phyloP scores from a whole-genome alignment of 495 filamentous ascomycete genomes.

The Choiromyces venosus region DNA sequence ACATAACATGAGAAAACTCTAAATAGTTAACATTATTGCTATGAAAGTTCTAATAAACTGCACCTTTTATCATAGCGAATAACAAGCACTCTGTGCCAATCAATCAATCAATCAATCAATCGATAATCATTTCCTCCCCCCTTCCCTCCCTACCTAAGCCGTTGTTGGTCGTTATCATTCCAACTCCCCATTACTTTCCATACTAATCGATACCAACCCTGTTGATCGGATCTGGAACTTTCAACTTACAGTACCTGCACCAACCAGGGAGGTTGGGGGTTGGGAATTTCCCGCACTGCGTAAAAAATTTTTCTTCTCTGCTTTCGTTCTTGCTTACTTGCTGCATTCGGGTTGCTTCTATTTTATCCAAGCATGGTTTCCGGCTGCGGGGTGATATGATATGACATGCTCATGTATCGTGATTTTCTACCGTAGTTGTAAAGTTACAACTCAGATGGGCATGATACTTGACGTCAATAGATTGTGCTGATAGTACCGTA shows the following conservation, averaged over 20 bases:
- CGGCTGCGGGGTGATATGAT: background rate
- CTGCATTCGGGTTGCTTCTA: background rate
- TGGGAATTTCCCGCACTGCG: background rate
- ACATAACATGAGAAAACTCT: no score
- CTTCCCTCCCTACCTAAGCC: no score
- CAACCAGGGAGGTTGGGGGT: background rate
- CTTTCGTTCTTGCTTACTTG: background rate
- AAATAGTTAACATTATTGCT: no score
- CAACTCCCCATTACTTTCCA: background rate
- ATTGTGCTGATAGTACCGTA: background rate
- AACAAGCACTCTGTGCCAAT: no score
- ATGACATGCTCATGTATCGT: background rate
- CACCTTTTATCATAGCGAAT: no score
- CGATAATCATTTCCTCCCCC: background rate
- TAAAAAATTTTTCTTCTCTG: background rate
- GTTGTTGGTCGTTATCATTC: background rate
- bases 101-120: no score
- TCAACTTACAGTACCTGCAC: no score
- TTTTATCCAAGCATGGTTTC: background rate
- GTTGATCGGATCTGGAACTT: background rate
- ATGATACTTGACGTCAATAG: background rate
- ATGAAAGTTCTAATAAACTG: no score
- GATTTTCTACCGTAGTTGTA: background rate
- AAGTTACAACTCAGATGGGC: background rate
- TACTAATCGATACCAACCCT: background rate